These are phyloP conservation scores for Xylaria sp. DNA, from an alignment of 2,329 filamentous ascomycete species.

Conservation along the genomic window DNA sequence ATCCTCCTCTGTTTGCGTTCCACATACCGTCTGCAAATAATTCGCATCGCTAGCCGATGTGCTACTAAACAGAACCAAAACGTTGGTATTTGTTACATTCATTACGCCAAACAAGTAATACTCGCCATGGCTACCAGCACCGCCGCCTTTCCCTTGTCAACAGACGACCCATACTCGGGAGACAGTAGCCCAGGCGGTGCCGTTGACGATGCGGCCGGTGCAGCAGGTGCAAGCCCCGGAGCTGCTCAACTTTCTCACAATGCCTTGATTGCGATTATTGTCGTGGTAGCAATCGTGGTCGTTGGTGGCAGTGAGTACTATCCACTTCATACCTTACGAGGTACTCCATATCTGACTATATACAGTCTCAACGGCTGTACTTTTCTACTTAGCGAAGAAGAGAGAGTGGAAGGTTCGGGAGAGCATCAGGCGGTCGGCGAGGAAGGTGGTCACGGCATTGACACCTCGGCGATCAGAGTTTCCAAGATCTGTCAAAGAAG, in stretches of 20 bases:
- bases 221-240: constrained; percentile 70
- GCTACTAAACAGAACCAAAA: constrained; percentile 5
- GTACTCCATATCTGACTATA: constrained; percentile 37
- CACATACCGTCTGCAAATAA: constrained; percentile 5
- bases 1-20: constrained; percentile 16
- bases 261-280: constrained; percentile 78
- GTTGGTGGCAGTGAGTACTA: constrained; percentile 73
- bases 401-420: constrained; percentile 83
- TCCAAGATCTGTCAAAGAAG: constrained; percentile 66
- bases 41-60: constrained; percentile 10
- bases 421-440: constrained; percentile 75
- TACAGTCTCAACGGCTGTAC: constrained; percentile 70
- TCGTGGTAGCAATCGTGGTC: constrained; percentile 74
- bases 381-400: constrained; percentile 86
- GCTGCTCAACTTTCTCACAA: constrained; percentile 74
- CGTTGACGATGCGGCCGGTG: constrained; percentile 69
- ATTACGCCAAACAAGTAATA: constrained; percentile 27
- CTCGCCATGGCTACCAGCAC: constrained; percentile 32
- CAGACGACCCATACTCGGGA: constrained; percentile 29
- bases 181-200: constrained; percentile 51
- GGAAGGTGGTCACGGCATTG: constrained; percentile 69
- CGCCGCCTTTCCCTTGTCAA: constrained; percentile 33
- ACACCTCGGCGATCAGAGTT: constrained; percentile 72
- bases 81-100: background rate
- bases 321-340: background rate